These are phyloP conservation scores for Pythium dissotocum DNA, from an alignment of 352 stramenopile genomes.

Conservation along the genomic window DNA sequence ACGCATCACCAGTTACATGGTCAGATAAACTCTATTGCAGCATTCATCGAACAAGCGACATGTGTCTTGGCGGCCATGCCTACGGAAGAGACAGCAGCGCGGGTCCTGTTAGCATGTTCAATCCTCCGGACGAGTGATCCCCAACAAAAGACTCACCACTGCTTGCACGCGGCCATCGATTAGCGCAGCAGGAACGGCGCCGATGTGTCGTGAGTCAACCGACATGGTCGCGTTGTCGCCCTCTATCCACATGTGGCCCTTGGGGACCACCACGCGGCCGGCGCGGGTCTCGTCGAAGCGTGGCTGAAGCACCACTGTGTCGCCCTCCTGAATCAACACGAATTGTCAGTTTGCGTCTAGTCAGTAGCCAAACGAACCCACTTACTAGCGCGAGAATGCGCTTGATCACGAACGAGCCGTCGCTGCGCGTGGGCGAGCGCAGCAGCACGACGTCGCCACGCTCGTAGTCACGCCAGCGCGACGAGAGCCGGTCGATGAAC, in stretches of 20 bases:
- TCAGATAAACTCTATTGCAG: not conserved
- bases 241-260: conserved; percentile 96
- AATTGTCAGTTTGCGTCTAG: not conserved
- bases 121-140: not conserved
- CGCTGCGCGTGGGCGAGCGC: conserved; percentile 70
- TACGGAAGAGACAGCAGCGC: not conserved
- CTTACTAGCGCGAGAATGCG: conserved; percentile 80
- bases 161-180: conserved; percentile 67
- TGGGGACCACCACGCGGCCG: conserved; percentile 78
- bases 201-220: conserved; percentile 94
- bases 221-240: conserved; percentile 95
- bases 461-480: conserved; percentile 60
- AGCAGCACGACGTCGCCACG: conserved; percentile 84
- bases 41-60: conserved; percentile 30
- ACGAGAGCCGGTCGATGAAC: conserved; percentile 78
- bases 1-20: too few relatives aligned
- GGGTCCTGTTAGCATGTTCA: not conserved
- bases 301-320: conserved; percentile 77
- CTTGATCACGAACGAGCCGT: conserved; percentile 84
- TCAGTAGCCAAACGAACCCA: conserved; percentile 33
- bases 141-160: conserved; percentile 53
- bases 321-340: conserved; percentile 56
- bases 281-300: conserved; percentile 58
- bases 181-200: conserved; percentile 88
- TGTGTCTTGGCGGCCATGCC: conserved; percentile 24